These are phyloP conservation scores for Aspergillus indologenus DNA, from an alignment of 495 filamentous ascomycete species.

Conservation along the genomic window DNA sequence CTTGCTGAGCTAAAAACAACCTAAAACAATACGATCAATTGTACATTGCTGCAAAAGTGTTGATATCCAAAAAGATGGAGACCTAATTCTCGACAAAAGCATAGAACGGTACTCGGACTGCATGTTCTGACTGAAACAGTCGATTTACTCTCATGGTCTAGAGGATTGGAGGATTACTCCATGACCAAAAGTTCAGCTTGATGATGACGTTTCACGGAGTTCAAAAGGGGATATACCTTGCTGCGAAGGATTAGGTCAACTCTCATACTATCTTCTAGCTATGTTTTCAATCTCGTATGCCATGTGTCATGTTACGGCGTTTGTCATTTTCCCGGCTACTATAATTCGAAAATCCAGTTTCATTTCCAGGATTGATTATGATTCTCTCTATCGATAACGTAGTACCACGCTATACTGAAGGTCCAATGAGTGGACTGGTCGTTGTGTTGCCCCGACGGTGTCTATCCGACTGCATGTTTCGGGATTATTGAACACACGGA, in stretches of 20 bases:
- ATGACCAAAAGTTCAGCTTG: conserved; percentile 20
- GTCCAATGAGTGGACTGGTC: background rate
- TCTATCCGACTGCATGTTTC: background rate
- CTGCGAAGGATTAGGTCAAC: conserved; percentile 1
- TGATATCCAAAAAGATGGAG: background rate
- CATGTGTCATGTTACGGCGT: background rate
- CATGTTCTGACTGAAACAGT: background rate
- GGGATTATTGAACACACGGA: background rate
- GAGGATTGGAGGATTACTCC: conserved; percentile 4
- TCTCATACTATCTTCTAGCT: conserved; percentile 4
- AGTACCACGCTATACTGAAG: background rate
- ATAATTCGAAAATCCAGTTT: background rate
- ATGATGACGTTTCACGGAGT: conserved; percentile 17
- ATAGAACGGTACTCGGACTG: background rate
- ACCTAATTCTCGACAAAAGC: background rate
- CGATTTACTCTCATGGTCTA: background rate
- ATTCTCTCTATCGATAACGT: background rate
- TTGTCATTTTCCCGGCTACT: background rate
- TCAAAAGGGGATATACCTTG: conserved; percentile 19
- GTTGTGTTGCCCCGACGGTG: background rate
- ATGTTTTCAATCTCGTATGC: conserved; percentile 5
- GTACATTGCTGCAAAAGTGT: conserved; percentile 4
- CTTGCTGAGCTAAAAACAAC: background rate
- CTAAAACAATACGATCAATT: background rate
- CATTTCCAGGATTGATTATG: background rate